Base-by-base conservation (phyloP, 441 rosid species). In the Sinapis alba region DNA sequence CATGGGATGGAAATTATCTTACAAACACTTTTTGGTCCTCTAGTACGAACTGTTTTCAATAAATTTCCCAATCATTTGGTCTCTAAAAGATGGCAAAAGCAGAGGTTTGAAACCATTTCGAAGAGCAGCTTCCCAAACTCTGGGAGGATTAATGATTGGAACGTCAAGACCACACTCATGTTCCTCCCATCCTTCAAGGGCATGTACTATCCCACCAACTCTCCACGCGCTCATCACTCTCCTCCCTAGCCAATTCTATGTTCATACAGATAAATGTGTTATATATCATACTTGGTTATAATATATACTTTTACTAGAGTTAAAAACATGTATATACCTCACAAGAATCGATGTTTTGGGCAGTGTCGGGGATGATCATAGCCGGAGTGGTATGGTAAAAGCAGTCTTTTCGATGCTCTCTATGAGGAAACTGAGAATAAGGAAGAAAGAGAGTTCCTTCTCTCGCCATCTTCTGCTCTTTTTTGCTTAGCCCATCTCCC, bases 391-490 rank as follows among this genome's bases (percentile, higher is more conserved):
- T 62, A 62, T 85, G 83, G 75, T 88, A 84, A 65, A 78, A 62
- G 81, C 90, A 83, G 62, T 85, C 85, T 21, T 75, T 74, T 13
- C 84, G 77, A 16, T 69, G 7, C 73, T 76, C 43, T 9, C 61
- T 82, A 12, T 87, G 90, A 19, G 88, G 90, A 65, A 86, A 82
- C 6, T 82, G 86, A 38, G 90, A 73, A 50, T 72, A 86, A 3
- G 89, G 88, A 75, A 89, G 77, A 78, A 86, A 89, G 0, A 69
- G 0, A 6, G 92, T 84, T 73, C 88, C 84, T 68, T 79, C 73
- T 8, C 69, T 19, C 26, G 92, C 94, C 81, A 69, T 78, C 45
- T 50, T 62, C 71, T 84, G 88, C 60, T 86, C 94, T 66, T 82
- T 70, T 28, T 71, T 77, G 7, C 72, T 78, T 65, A 87, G 30